Conservation (phyloP, 768 basidiomycete species). For the Kwoniella heveanensis region DNA sequence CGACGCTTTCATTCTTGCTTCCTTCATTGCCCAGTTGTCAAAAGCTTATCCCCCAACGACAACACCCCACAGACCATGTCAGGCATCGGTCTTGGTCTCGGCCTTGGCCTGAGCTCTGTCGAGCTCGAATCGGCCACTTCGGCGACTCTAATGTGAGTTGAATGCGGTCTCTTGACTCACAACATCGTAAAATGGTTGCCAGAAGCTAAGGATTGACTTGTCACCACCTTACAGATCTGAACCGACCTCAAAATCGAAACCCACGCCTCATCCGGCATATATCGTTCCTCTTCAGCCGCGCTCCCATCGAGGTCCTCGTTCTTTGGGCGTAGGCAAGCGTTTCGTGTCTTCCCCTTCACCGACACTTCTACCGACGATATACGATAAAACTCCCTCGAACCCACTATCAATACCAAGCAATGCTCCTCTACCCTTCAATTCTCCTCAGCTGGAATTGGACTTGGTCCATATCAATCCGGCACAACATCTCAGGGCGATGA, state of each 20-base stretch:
- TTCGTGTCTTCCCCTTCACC: slow-evolving; percentile 22
- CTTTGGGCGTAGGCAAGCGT: slow-evolving; percentile 22
- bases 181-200: too few species aligned
- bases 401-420: slow-evolving; percentile 14
- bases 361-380: slow-evolving; percentile 25
- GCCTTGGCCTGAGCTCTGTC: slow-evolving; percentile 6
- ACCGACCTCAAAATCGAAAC: neutral
- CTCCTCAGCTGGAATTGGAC: slow-evolving; percentile 24
- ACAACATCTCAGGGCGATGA: slow-evolving; percentile 26
- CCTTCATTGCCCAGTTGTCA: neutral
- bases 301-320: slow-evolving; percentile 22
- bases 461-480: slow-evolving; percentile 24
- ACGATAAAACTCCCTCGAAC: slow-evolving; percentile 25
- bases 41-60: neutral
- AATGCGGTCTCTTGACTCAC: neutral
- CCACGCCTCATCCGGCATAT: slow-evolving; percentile 13
- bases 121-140: slow-evolving; percentile 3
- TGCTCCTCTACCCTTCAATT: slow-evolving; percentile 10
- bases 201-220: too few species aligned
- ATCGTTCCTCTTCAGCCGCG: slow-evolving; percentile 2
- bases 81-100: slow-evolving; percentile 9
- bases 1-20: neutral
- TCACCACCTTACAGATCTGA: neutral
- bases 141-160: slow-evolving; percentile 2
- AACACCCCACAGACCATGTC: neutral